These are phyloP conservation scores for Blastobotrys terrestris DNA, from an alignment of 805 yeast genomes.

Conservation along the genomic window DNA sequence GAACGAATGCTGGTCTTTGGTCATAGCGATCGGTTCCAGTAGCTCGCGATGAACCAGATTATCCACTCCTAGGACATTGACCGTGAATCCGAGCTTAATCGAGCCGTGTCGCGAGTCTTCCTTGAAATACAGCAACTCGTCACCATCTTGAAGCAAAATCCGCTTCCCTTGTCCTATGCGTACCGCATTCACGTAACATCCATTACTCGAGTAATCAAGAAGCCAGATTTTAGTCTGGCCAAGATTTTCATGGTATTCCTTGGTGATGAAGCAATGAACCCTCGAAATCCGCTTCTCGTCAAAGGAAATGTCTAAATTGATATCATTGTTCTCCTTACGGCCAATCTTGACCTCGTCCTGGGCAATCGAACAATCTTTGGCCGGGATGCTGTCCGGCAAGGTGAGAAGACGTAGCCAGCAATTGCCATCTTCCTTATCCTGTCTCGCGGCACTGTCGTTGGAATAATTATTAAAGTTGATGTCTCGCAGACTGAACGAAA, in stretches of 20 bases:
- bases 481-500: constrained; percentile 17
- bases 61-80: not conserved
- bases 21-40: not conserved
- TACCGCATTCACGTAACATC: constrained; percentile 61
- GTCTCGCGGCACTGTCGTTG: not conserved
- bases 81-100: not conserved
- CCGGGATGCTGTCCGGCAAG: constrained; percentile 39
- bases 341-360: constrained; percentile 73
- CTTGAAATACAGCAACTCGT: constrained; percentile 40
- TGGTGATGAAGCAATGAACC: constrained; percentile 68
- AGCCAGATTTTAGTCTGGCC: constrained; percentile 74
- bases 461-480: constrained; percentile 1
- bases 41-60: not conserved
- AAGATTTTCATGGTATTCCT: constrained; percentile 40
- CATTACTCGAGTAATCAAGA: constrained; percentile 72
- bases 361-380: constrained; percentile 48
- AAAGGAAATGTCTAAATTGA: constrained; percentile 51
- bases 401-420: constrained; percentile 54
- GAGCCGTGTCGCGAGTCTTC: not conserved
- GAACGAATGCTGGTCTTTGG: not conserved
- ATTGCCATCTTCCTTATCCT: not conserved
- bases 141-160: constrained; percentile 56
- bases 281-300: constrained; percentile 77
- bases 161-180: constrained; percentile 59
- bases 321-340: constrained; percentile 38